Percentiles rank a stretch among this genome's conserved stretches.
Evolutionary conservation across 2,329 filamentous ascomycete genomes (phyloP).

Genomic region (Aspergillus felis): DNA sequence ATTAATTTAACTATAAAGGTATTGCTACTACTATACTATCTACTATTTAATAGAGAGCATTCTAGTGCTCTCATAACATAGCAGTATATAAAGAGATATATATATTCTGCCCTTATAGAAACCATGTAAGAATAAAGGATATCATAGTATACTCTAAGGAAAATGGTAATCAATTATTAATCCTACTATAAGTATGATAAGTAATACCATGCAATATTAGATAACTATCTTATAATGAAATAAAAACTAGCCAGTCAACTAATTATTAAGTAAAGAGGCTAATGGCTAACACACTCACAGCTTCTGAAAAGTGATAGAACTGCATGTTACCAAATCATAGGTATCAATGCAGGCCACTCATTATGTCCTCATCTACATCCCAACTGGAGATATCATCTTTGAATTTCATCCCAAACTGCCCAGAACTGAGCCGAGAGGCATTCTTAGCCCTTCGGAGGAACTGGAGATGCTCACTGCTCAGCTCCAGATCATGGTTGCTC

Average conservation of each 20-base stretch:
- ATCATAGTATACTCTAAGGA: too few species aligned
- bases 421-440: constrained; percentile 17
- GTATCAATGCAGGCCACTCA: constrained; percentile 31
- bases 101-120: too few species aligned
- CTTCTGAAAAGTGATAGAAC: neutral
- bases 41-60: too few species aligned
- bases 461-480: constrained; percentile 59
- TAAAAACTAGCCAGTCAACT: neutral
- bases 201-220: too few species aligned
- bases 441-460: constrained; percentile 47
- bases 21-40: too few species aligned
- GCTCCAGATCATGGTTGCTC: constrained; percentile 52
- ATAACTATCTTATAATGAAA: neutral
- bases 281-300: neutral
- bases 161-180: too few species aligned
- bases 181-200: too few species aligned
- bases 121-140: too few species aligned
- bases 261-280: neutral
- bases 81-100: too few species aligned
- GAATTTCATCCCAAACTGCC: constrained; percentile 13
- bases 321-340: neutral
- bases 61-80: too few species aligned
- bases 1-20: too few species aligned
- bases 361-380: constrained; percentile 39
- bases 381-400: constrained; percentile 14